Base-by-base conservation (phyloP, 352 stramenopile species). In the Phytopythium kandeliae region DNA sequence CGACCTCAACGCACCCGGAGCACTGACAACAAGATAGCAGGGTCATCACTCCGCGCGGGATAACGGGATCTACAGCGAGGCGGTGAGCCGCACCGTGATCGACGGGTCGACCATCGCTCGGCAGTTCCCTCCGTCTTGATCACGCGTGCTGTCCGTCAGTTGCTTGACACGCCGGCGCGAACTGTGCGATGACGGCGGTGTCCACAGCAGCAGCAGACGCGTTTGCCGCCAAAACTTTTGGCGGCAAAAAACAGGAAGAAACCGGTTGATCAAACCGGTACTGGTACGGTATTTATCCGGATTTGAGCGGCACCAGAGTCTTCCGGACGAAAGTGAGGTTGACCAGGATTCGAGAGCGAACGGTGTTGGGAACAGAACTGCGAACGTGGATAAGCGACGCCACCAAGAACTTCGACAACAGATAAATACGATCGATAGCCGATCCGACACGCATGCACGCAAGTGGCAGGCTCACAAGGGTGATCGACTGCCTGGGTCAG, bases 1-100 rank as follows among this genome's bases (percentile, higher is more conserved):
- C 74, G 17, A 89, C 57, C 51, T 75, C 65, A 26, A 89, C 80
- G 41, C 65, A 60, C 31, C 60, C 70, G 7, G 69, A 53, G 52
- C 80, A 91, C 80, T 89, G 56, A 12, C 17, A 37, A 25, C 19
- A 22, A 17, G 9, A 16, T 30, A 43, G 28, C 28, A 10, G 13
- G 28, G 35, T 22, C 16, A 22, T 1, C 11, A 22, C 17, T 40
- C 34, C 13, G 4, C 12, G 4, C n/a, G n/a, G n/a, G n/a, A n/a
- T n/a, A n/a, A n/a, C n/a, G n/a, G n/a, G n/a, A n/a, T n/a, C n/a
- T n/a, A n/a, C n/a, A 46, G 9, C 5, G 47, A 30, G 19, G 36
- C 22, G 6, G 48, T 3, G 10, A 3, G 11, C 5, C 41, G 12
- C 34, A 58, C 65, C 43, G 22, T 47, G 36, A 70, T 68, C 15